Percentiles rank a stretch among this genome's conserved stretches.
Evolutionary conservation across 2,329 filamentous ascomycete genomes (phyloP).

Genomic region (Fusarium agapanthi): DNA sequence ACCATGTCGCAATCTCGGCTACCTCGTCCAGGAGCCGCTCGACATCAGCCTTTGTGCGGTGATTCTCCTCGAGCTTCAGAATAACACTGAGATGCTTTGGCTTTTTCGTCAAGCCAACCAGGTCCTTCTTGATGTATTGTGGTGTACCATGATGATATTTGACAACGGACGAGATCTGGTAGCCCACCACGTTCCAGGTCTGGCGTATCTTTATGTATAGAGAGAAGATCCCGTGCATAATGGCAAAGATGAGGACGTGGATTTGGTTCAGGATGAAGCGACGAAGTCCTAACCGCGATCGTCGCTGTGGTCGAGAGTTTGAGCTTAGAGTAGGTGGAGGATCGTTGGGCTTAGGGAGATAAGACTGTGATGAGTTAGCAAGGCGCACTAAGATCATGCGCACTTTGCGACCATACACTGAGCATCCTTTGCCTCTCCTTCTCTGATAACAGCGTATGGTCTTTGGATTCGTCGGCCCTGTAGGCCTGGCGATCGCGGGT

Average conservation of each 20-base stretch:
- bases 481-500: constrained; percentile 51
- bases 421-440: constrained; percentile 51
- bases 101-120: constrained; percentile 75
- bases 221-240: constrained; percentile 85
- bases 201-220: constrained; percentile 86
- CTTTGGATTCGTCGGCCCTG: constrained; percentile 49
- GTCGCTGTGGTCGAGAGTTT: constrained; percentile 38
- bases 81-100: constrained; percentile 91
- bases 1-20: constrained; percentile 93
- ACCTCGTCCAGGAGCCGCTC: constrained; percentile 89
- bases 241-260: constrained; percentile 71
- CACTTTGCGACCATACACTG: constrained; percentile 40
- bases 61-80: constrained; percentile 75
- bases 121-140: constrained; percentile 88
- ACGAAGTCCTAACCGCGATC: constrained; percentile 64
- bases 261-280: constrained; percentile 70
- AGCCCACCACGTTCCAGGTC: constrained; percentile 79
- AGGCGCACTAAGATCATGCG: not conserved
- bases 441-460: constrained; percentile 48
- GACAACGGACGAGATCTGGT: constrained; percentile 81
- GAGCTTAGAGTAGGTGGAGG: constrained; percentile 35
- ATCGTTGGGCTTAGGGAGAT: constrained; percentile 48
- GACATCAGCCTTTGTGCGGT: constrained; percentile 75
- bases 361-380: constrained; percentile 42
- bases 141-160: constrained; percentile 97